Percentiles rank a stretch among this genome's conserved stretches.
These are phyloP conservation scores for Phellopilus nigrolimitatus DNA, from an alignment of 1,284 basidiomycete species.

Conservation along the genomic window DNA sequence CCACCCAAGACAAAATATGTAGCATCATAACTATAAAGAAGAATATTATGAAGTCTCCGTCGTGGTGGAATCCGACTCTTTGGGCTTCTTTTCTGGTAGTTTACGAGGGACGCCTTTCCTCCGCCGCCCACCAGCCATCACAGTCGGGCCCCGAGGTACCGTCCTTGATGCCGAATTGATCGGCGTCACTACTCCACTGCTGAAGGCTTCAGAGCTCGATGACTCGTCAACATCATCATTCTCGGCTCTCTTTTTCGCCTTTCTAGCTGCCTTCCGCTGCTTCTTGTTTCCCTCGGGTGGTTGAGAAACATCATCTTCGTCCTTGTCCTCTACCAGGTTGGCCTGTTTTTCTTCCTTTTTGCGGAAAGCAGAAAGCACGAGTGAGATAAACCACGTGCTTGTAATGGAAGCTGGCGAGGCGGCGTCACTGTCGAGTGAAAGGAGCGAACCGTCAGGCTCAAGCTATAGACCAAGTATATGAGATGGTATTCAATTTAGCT, in stretches of 20 bases:
- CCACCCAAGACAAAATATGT: too few relatives aligned
- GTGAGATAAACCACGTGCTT: conserved; percentile 47
- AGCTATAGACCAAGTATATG: conserved; percentile 33
- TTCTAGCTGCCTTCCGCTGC: conserved; percentile 29
- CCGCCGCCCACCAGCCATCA: conserved; percentile 17
- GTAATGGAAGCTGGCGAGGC: conserved; percentile 42
- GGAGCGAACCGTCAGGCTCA: conserved; percentile 44
- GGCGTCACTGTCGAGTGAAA: conserved; percentile 46
- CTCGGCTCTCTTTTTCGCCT: conserved; percentile 18
- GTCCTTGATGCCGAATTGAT: conserved; percentile 15
- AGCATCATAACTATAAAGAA: background rate
- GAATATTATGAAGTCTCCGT: background rate
- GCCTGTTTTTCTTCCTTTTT: conserved; percentile 30
- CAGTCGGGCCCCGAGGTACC: conserved; percentile 9
- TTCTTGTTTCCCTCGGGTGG: conserved; percentile 25
- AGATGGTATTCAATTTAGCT: too few relatives aligned
- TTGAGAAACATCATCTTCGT: conserved; percentile 25
- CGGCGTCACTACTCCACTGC: conserved; percentile 39
- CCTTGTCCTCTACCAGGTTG: conserved; percentile 23
- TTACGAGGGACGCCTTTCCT: conserved; percentile 14
- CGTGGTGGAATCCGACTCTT: conserved; percentile 26
- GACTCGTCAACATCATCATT: conserved; percentile 23
- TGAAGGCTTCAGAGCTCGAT: conserved; percentile 36
- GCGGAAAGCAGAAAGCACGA: conserved; percentile 33
- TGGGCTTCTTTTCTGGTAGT: conserved; percentile 14